A percentile compares a stretch with the other conserved stretches of the same genome.
These are phyloP conservation scores for Cyanodermella asteris DNA, from an alignment of 2,329 filamentous ascomycete species.

Conservation along the genomic window DNA sequence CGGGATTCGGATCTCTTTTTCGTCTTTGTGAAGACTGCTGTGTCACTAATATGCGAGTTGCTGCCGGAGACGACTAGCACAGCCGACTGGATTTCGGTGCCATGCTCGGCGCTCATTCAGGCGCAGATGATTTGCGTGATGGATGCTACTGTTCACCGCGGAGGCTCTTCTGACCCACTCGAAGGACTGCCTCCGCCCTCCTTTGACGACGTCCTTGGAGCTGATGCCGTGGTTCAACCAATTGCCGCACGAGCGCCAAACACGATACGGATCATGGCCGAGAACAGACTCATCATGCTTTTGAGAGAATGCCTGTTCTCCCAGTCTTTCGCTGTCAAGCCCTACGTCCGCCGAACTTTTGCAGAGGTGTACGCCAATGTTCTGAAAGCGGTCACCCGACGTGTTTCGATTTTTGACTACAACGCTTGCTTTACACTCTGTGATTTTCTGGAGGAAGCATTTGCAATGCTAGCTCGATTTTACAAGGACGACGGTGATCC, in stretches of 20 bases:
- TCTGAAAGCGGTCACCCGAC: conserved; percentile 50
- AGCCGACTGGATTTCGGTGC: conserved; percentile 40
- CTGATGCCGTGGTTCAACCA: conserved; percentile 38
- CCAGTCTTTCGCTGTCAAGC: conserved; percentile 31
- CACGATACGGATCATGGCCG: conserved; percentile 59
- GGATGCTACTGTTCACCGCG: conserved; percentile 65
- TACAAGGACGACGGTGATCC: conserved; percentile 22
- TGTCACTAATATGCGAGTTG: conserved; percentile 56
- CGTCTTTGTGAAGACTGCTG: conserved; percentile 75
- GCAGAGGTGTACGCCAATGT: conserved; percentile 52
- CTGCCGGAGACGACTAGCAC: conserved; percentile 33
- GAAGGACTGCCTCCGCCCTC: conserved; percentile 31
- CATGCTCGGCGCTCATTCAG: conserved; percentile 60
- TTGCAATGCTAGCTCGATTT: conserved; percentile 45
- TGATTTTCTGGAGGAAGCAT: conserved; percentile 68
- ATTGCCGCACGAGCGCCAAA: conserved; percentile 41
- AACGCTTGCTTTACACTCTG: conserved; percentile 74
- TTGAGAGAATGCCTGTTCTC: conserved; percentile 63
- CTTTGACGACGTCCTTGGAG: conserved; percentile 43
- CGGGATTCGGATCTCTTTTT: conserved; percentile 78
- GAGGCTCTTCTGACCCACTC: conserved; percentile 24
- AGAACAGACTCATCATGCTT: conserved; percentile 65
- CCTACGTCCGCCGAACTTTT: conserved; percentile 43
- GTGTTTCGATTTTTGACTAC: conserved; percentile 61
- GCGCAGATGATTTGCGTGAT: conserved; percentile 60